Evolutionary conservation across 1,284 basidiomycete species (phyloP).

Genomic region (Golubevia pallescens): DNA sequence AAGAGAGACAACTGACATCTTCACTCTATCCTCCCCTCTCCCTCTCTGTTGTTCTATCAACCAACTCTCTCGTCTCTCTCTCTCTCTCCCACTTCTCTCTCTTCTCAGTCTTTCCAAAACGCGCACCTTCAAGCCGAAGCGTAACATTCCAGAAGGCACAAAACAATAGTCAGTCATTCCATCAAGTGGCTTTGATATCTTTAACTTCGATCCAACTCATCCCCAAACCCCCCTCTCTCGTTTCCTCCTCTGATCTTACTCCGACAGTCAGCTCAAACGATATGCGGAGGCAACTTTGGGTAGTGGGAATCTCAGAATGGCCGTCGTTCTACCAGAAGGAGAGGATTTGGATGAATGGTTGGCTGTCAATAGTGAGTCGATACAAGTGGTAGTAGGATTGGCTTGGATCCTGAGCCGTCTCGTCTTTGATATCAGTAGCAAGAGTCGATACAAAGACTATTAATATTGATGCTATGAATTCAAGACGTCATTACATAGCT

Average conservation of each 20-base stretch:
- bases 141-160: constrained; percentile 91
- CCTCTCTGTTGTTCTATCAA: no score
- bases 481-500: no score
- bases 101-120: constrained; percentile 69
- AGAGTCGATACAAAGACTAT: no score
- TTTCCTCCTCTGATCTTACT: neutral
- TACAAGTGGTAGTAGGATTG: no score
- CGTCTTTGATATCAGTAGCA: no score
- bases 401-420: constrained; percentile 49
- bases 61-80: no score
- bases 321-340: constrained; percentile 57
- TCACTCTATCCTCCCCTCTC: no score
- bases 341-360: constrained; percentile 63
- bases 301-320: constrained; percentile 55
- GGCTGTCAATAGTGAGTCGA: constrained; percentile 57
- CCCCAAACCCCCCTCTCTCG: constrained; percentile 15
- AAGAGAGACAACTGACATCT: no score
- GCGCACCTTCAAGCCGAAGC: constrained; percentile 93
- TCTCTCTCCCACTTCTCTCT: no score
- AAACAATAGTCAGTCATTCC: constrained; percentile 75
- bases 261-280: constrained; percentile 78
- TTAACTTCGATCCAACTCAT: neutral
- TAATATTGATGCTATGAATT: no score
- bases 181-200: constrained; percentile 11
- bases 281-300: constrained; percentile 96